Conservation (phyloP, 2,329 filamentous ascomycete species). For the Tolypocladium endophyticum region DNA sequence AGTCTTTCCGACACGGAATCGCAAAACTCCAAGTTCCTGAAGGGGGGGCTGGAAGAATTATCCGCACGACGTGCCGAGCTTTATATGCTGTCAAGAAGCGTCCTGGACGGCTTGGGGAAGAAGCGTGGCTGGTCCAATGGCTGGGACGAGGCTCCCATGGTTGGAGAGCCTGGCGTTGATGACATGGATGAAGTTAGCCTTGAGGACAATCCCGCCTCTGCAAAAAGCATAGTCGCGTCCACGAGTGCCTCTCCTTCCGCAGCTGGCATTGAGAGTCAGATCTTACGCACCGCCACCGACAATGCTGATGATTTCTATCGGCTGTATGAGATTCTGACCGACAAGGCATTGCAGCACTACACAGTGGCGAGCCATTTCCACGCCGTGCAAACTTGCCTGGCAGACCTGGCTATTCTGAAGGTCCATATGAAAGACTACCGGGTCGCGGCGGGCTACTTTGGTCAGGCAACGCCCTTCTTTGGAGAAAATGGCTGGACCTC, state of each 20-base stretch:
- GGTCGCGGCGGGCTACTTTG: conserved; percentile 67
- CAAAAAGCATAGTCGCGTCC: not conserved
- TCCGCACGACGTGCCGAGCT: conserved; percentile 76
- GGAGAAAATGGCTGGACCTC: conserved; percentile 67
- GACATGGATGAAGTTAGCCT: conserved; percentile 50
- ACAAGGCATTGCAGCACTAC: conserved; percentile 74
- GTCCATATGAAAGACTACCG: conserved; percentile 65
- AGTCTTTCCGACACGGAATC: conserved; percentile 28
- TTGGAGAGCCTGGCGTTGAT: conserved; percentile 31
- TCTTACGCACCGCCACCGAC: conserved; percentile 50
- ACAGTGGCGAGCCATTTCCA: conserved; percentile 68
- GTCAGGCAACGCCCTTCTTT: conserved; percentile 68
- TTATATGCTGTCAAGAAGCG: conserved; percentile 66
- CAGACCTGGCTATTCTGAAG: conserved; percentile 78
- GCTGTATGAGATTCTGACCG: conserved; percentile 67
- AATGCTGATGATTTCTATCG: conserved; percentile 54
- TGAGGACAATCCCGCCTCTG: conserved; percentile 18
- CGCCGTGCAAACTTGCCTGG: conserved; percentile 65
- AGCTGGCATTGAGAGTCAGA: conserved; percentile 29
- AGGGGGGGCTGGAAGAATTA: conserved; percentile 65
- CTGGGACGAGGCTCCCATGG: conserved; percentile 52
- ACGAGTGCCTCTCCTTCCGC: conserved; percentile 12
- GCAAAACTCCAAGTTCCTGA: conserved; percentile 38
- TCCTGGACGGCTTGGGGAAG: conserved; percentile 65
- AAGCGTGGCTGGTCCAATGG: conserved; percentile 66